Evolutionary conservation across 345 rosid species (phyloP), one percentile per base, ranked within the genome.

Genomic region (Microcos paniculata): DNA sequence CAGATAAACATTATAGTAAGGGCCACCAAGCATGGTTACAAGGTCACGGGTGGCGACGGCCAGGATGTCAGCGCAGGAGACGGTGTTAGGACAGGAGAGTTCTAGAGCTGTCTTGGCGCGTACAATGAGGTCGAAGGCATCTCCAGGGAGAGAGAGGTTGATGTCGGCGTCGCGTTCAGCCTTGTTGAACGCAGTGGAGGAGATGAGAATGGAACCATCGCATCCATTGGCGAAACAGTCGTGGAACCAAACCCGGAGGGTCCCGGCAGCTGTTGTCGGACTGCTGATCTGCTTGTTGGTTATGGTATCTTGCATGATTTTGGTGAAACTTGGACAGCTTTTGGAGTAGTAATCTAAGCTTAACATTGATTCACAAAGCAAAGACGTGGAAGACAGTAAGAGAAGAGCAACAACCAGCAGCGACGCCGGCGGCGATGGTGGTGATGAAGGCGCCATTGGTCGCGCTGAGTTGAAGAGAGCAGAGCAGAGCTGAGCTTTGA

Each of bases 41-140:
- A 93, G 97, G 84, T 96, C 97, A 28, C 98, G 97, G 0, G 97
- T 73, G 0, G 98, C 96, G 58, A 84, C 87, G 18, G 94, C 82
- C 78, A 96, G 89, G 74, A 96, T 93, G 73, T 93, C 99, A 72
- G 99, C 79, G 77, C 98, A 95, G 38, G 99, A 95, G 72, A 95
- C 97, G 24, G 88, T 85, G 85, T 80, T 80, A 2, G 99, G 98
- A 72, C 99, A 93, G 24, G 89, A 74, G 42, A 93, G 97, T 78
- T 95, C 97, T 38, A 95, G 91, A 3, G 98, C 94, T 18, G 94
- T 90, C 84, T 95, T 95, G 75, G 93, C 96, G 40, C 96, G 81
- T 63, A 85, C 80, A 42, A 94, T 67, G 51, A 92, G 87, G 80
- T 94, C 98, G 77, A 92, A 94, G 28, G 91, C 97, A 71, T 92